phyloP scores from a whole-genome alignment of 345 rosid species.

The Boechera retrofracta region DNA sequence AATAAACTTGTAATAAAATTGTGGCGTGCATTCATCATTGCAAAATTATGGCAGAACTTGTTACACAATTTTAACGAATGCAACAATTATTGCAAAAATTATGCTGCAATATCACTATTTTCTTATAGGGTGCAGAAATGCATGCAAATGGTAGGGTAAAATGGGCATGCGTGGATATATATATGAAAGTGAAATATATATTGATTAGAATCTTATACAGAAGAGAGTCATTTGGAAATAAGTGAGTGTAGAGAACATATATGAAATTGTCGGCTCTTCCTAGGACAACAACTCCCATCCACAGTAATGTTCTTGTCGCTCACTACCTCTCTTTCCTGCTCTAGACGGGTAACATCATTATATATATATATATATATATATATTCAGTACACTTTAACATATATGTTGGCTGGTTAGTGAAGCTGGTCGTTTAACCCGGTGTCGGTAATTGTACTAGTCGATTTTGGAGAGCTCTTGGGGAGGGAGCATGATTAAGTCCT shows the following conservation, averaged over 20 bases:
- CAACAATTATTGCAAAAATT: background rate
- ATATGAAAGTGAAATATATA: conserved; percentile 1
- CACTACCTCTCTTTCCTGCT: conserved; percentile 18
- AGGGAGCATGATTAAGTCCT: background rate
- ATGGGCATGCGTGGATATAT: conserved; percentile 32
- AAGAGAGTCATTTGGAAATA: conserved; percentile 33
- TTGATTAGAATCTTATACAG: conserved; percentile 16
- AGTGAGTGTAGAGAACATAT: conserved; percentile 29
- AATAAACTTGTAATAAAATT: too few species aligned
- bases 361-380: background rate
- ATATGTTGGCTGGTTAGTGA: background rate
- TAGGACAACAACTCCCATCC: conserved; percentile 27
- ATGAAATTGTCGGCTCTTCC: conserved; percentile 24
- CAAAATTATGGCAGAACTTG: background rate
- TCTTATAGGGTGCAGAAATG: background rate
- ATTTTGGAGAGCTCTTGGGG: background rate
- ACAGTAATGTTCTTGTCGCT: conserved; percentile 26
- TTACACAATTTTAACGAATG: background rate
- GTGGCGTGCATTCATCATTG: background rate
- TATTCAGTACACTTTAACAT: background rate
- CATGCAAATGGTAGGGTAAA: conserved; percentile 41
- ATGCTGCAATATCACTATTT: background rate
- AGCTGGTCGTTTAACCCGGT: background rate
- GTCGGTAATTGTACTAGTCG: background rate
- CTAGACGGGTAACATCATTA: background rate